Evolutionary conservation across 1,284 basidiomycete genomes (phyloP).

Genomic region (Austroboletus novae-zelandiae): DNA sequence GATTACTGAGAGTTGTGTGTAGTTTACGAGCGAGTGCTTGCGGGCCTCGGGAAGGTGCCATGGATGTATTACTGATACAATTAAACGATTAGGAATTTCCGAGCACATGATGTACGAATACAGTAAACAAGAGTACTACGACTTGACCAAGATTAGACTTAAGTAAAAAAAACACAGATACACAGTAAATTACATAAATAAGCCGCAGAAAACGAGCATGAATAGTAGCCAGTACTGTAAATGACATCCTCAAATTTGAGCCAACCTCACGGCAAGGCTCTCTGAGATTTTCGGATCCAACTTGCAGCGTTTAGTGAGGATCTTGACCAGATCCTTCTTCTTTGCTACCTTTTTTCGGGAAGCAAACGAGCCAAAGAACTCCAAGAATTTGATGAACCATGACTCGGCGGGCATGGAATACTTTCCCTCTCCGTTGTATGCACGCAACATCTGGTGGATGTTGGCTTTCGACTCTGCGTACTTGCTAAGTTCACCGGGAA

Average conservation of each 20-base stretch:
- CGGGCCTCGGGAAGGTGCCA: slow-evolving; percentile 67
- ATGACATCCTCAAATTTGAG: neutral
- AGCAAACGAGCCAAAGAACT: slow-evolving; percentile 16
- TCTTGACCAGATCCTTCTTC: slow-evolving; percentile 15
- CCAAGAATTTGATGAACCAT: slow-evolving; percentile 26
- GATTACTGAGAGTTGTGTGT: slow-evolving; percentile 57
- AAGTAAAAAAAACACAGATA: neutral
- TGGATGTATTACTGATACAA: slow-evolving; percentile 22
- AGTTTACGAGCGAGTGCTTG: slow-evolving; percentile 56
- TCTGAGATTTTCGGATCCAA: slow-evolving; percentile 16
- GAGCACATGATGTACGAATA: neutral
- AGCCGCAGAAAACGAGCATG: no score
- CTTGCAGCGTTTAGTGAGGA: slow-evolving; percentile 25
- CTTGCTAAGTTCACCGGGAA: slow-evolving; percentile 6
- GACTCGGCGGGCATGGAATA: slow-evolving; percentile 24
- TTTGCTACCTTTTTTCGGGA: slow-evolving; percentile 8
- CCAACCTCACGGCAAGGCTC: slow-evolving; percentile 12
- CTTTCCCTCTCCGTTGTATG: slow-evolving; percentile 10
- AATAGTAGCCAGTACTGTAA: no score
- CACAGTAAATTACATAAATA: neutral
- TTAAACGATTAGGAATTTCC: neutral
- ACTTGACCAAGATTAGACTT: neutral
- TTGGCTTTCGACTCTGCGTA: slow-evolving; percentile 21
- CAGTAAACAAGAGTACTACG: neutral
- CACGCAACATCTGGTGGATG: slow-evolving; percentile 14